Percentiles rank a stretch among this genome's conserved stretches.
Conservation (phyloP, 2,329 filamentous ascomycete genomes). For the Penicillium sp. region DNA sequence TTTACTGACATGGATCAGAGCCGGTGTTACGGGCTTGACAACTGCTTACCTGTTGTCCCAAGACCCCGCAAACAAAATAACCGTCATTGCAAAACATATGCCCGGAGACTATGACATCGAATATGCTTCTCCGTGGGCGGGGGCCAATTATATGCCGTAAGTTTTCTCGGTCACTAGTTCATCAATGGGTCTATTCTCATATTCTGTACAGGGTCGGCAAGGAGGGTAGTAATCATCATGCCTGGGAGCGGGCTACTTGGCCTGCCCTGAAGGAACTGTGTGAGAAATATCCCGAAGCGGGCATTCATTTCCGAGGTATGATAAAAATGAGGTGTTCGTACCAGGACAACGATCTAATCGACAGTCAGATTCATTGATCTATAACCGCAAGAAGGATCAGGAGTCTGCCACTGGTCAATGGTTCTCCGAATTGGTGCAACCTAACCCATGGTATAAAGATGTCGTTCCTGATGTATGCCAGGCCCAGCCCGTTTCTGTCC, state of each 20-base stretch:
- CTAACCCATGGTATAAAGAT: conserved; percentile 72
- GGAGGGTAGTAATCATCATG: conserved; percentile 37
- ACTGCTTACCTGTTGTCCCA: conserved; percentile 63
- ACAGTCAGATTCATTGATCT: conserved; percentile 50
- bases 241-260: conserved; percentile 67
- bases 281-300: conserved; percentile 70
- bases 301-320: conserved; percentile 73
- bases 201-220: conserved; percentile 36
- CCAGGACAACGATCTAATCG: neutral
- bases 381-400: conserved; percentile 65
- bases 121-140: conserved; percentile 88
- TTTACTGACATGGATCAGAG: conserved; percentile 43
- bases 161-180: conserved; percentile 26
- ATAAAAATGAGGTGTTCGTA: too few relatives aligned
- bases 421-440: conserved; percentile 67
- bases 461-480: conserved; percentile 65
- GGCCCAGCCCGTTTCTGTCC: neutral
- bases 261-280: conserved; percentile 61
- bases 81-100: conserved; percentile 83
- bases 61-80: conserved; percentile 59
- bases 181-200: too few relatives aligned
- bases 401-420: conserved; percentile 54
- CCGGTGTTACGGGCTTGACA: conserved; percentile 66
- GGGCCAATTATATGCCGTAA: conserved; percentile 75
- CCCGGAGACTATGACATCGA: conserved; percentile 90